Evolutionary conservation across 805 yeast genomes (phyloP).

Genomic region (Suhomyces emberorum): DNA sequence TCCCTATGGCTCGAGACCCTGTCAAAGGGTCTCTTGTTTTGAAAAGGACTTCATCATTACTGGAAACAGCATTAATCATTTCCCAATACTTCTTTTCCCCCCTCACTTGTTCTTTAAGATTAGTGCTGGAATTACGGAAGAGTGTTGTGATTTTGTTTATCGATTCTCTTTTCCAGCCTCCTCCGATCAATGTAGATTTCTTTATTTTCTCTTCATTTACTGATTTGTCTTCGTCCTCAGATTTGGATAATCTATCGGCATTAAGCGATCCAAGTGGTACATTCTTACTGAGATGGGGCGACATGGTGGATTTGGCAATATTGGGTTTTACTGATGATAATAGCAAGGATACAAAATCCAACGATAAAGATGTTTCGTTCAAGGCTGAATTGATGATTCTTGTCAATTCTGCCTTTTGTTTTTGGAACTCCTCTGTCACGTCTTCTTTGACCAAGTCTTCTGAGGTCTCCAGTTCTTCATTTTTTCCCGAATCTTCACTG

Average conservation of each 20-base stretch:
- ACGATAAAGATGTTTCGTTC: slow-evolving; percentile 83
- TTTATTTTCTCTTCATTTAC: slow-evolving; percentile 20
- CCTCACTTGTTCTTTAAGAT: slow-evolving; percentile 51
- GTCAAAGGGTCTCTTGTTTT: slow-evolving; percentile 54
- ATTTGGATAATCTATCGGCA: slow-evolving; percentile 36
- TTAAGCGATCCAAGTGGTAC: slow-evolving; percentile 75
- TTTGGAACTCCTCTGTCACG: slow-evolving; percentile 39
- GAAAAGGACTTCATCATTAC: slow-evolving; percentile 59
- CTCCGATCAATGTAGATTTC: slow-evolving; percentile 42
- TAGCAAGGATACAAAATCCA: slow-evolving; percentile 83
- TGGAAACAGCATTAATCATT: slow-evolving; percentile 41
- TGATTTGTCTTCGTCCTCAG: slow-evolving; percentile 15
- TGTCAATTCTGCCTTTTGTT: slow-evolving; percentile 51
- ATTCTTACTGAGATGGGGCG: slow-evolving; percentile 72
- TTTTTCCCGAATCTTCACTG: slow-evolving; percentile 8
- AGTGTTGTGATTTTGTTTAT: slow-evolving; percentile 51
- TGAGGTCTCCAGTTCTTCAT: slow-evolving; percentile 9
- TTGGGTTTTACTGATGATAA: slow-evolving; percentile 81
- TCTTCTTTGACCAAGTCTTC: background rate
- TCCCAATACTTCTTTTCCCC: slow-evolving; percentile 73
- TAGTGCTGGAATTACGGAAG: slow-evolving; percentile 48
- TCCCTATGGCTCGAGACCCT: slow-evolving; percentile 59
- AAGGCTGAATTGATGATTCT: slow-evolving; percentile 60
- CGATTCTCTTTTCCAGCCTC: slow-evolving; percentile 85
- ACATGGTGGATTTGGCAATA: slow-evolving; percentile 83